Evolutionary conservation across 2,329 filamentous ascomycete genomes (phyloP).

Genomic region (Colletotrichum truncatum): DNA sequence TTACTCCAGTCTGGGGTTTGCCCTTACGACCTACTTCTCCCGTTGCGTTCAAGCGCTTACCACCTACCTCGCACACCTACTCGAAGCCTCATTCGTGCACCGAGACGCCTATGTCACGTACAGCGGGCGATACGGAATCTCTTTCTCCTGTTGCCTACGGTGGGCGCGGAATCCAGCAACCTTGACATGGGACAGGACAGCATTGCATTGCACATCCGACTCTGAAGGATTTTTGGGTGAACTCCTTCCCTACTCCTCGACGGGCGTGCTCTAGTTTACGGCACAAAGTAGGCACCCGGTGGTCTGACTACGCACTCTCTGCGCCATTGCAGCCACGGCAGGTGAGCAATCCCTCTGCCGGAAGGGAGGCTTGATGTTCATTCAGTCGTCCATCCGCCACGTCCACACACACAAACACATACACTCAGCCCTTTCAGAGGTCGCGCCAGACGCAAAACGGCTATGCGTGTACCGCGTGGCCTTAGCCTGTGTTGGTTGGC

Average conservation of each 20-base stretch:
- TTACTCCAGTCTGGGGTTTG: constrained; percentile 1
- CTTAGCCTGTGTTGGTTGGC: neutral
- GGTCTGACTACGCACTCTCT: neutral
- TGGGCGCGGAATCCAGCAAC: neutral
- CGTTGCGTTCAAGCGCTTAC: constrained; percentile 15
- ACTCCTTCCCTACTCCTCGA: neutral
- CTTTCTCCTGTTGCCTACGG: neutral
- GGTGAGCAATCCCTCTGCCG: neutral
- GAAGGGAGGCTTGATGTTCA: neutral
- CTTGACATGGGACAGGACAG: neutral
- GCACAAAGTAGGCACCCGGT: neutral
- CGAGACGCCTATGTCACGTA: neutral
- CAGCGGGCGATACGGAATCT: neutral
- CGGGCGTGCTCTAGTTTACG: neutral
- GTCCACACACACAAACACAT: neutral
- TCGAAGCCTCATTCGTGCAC: neutral
- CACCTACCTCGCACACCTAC: neutral
- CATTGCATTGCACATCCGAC: neutral
- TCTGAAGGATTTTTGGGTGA: neutral
- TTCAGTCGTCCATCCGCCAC: constrained; percentile 1
- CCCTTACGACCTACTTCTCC: neutral
- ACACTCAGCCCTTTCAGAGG: neutral
- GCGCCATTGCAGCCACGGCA: constrained; percentile 6
- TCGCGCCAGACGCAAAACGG: constrained; percentile 15
- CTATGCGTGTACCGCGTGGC: constrained; percentile 6